phyloP scores from a whole-genome alignment of 2,329 filamentous ascomycete species.

The Cladophialophora immunda region DNA sequence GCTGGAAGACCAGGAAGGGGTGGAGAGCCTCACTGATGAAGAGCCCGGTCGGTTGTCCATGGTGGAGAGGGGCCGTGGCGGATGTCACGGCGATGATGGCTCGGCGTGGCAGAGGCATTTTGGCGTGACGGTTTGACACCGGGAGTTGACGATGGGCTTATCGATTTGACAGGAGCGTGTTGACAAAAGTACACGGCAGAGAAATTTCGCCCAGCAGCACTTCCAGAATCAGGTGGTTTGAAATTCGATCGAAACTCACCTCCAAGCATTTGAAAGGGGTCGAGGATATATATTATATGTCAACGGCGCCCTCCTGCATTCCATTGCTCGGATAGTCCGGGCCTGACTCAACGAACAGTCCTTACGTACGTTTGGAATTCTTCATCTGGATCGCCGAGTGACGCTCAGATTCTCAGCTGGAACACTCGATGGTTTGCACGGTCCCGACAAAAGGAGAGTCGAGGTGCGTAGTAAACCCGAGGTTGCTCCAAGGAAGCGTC shows the following conservation, averaged over 20 bases:
- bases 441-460: not conserved
- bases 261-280: not conserved
- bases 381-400: not conserved
- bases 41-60: conserved; percentile 49
- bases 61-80: conserved; percentile 51
- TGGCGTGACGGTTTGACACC: not conserved
- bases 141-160: not conserved
- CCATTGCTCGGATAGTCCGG: not conserved
- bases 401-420: not conserved
- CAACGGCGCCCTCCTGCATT: not conserved
- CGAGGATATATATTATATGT: not conserved
- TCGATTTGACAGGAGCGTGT: not conserved
- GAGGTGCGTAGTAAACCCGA: not conserved
- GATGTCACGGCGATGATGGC: conserved; percentile 57
- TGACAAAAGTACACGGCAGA: not conserved
- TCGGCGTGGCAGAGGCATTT: conserved; percentile 44
- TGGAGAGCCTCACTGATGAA: conserved; percentile 61
- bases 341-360: not conserved
- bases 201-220: not conserved
- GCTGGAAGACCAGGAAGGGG: conserved; percentile 56
- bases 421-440: not conserved
- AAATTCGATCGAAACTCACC: not conserved
- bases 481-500: not conserved
- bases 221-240: not conserved
- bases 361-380: not conserved